Evolutionary conservation across 2,329 filamentous ascomycete genomes (phyloP).

Genomic region (Lomentospora prolificans): DNA sequence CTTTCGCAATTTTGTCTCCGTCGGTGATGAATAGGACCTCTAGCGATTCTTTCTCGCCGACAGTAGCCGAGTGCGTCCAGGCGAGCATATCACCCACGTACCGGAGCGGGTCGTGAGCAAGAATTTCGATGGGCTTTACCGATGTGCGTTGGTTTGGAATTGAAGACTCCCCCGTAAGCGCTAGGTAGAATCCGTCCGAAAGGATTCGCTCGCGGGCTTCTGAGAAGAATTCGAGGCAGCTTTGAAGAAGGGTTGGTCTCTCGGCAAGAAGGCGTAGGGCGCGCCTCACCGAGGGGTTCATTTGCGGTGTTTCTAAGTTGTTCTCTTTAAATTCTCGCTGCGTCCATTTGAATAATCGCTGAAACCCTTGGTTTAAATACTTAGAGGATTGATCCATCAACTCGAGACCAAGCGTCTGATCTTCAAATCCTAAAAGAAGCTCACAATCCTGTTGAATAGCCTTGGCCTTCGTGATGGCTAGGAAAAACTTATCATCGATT

Average conservation of each 20-base stretch:
- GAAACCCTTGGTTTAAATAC: constrained; percentile 78
- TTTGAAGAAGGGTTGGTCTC: constrained; percentile 82
- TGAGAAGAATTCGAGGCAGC: constrained; percentile 84
- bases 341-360: constrained; percentile 93
- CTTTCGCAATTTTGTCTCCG: constrained; percentile 76
- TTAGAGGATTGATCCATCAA: constrained; percentile 87
- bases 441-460: constrained; percentile 84
- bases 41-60: constrained; percentile 86
- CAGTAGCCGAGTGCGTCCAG: constrained; percentile 89
- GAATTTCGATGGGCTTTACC: constrained; percentile 86
- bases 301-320: constrained; percentile 89
- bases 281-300: constrained; percentile 72
- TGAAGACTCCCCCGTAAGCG: constrained; percentile 63
- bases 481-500: constrained; percentile 79
- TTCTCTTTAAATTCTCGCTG: constrained; percentile 86
- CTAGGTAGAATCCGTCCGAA: constrained; percentile 80
- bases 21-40: constrained; percentile 88
- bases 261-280: constrained; percentile 84
- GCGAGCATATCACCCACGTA: constrained; percentile 97
- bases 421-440: constrained; percentile 78
- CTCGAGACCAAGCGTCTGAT: constrained; percentile 78
- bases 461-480: constrained; percentile 67
- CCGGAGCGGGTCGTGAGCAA: constrained; percentile 80
- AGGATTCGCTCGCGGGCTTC: constrained; percentile 80
- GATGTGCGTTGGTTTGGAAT: constrained; percentile 48